Conservation (phyloP, 805 yeast species). For the Sugiyamaella floridensis region DNA sequence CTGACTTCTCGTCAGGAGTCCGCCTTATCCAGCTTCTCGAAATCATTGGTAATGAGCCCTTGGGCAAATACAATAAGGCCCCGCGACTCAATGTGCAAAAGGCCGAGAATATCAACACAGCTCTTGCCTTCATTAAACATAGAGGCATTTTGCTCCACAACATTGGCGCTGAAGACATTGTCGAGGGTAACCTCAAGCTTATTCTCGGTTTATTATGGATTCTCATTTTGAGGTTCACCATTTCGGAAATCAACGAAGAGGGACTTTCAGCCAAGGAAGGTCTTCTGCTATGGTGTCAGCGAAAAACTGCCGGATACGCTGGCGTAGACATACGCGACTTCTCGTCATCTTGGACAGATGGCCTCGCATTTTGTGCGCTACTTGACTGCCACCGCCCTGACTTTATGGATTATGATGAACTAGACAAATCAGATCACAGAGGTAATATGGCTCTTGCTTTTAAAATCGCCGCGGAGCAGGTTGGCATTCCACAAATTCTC, state of each 20-base stretch:
- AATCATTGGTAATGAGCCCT: conserved; percentile 30
- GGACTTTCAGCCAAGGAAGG: conserved; percentile 38
- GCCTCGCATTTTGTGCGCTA: conserved; percentile 44
- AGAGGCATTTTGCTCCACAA: conserved; percentile 32
- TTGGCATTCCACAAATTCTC: conserved; percentile 46
- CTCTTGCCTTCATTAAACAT: conserved; percentile 31
- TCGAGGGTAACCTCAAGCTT: conserved; percentile 90
- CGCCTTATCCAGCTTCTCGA: conserved; percentile 33
- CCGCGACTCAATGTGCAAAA: conserved; percentile 34
- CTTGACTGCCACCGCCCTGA: conserved; percentile 39
- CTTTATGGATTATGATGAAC: conserved; percentile 30
- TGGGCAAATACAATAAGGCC: conserved; percentile 29
- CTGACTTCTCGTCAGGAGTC: conserved; percentile 32
- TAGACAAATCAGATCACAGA: conserved; percentile 27
- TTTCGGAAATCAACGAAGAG: conserved; percentile 34
- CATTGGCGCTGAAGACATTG: conserved; percentile 70
- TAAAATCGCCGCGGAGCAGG: conserved; percentile 36
- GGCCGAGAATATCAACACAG: conserved; percentile 34
- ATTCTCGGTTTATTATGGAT: conserved; percentile 86
- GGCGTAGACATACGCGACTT: conserved; percentile 42
- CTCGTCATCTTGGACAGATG: conserved; percentile 48
- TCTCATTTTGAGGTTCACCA: conserved; percentile 33
- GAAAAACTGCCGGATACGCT: conserved; percentile 34
- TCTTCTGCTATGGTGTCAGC: conserved; percentile 49
- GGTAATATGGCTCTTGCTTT: conserved; percentile 36